Evolutionary conservation across 2,329 filamentous ascomycete species (phyloP), one percentile per base, ranked within the genome.

Genomic region (Aspergillus caelatus): DNA sequence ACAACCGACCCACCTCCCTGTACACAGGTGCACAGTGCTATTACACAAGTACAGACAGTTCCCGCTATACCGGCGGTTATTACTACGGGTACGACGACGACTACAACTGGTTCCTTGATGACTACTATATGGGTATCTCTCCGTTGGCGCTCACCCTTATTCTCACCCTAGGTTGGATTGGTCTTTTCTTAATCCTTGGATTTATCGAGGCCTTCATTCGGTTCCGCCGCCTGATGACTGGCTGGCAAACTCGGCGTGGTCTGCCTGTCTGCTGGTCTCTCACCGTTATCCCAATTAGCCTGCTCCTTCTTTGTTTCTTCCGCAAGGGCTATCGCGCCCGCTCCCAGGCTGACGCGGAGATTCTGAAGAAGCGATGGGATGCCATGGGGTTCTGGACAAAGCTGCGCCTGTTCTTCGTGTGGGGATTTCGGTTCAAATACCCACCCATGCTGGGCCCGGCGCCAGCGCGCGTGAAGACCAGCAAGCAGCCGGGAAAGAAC

Each of bases 181-280:
- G 67, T 11, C 39, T 75, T 0, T 66, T 66, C 34, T 65, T 76
- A 57, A 64, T 76, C 32, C 53, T 67, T 3, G 74, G 74, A 30
- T 68, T 75, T 45, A 61, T 75, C 30, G 74, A 76, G 57, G 70
- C 67, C 46, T 76, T 71, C 62, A 56, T 76, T 6, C 71, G 72
- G 21, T 76, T 75, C 64, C 71, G 72, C 54, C 72, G 73, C 5
- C 65, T 76, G 26, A 75, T 75, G 72, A 74, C 68, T 4, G 74
- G 74, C 56, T 75, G 73, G 74, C 73, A 75, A 53, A 72, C 74
- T 4, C 69, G 73, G 1, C 73, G 74, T n/a, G 74, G 74, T 3
- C 46, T 76, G 3, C 74, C 74, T 1, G 61, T 75, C 11, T 72
- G 66, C 56, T 76, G 74, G 74, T 66, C 67, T 11, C 61, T 76